phyloP scores from a whole-genome alignment of 2,329 filamentous ascomycete genomes.

The Cladosporium sphaerospermum region DNA sequence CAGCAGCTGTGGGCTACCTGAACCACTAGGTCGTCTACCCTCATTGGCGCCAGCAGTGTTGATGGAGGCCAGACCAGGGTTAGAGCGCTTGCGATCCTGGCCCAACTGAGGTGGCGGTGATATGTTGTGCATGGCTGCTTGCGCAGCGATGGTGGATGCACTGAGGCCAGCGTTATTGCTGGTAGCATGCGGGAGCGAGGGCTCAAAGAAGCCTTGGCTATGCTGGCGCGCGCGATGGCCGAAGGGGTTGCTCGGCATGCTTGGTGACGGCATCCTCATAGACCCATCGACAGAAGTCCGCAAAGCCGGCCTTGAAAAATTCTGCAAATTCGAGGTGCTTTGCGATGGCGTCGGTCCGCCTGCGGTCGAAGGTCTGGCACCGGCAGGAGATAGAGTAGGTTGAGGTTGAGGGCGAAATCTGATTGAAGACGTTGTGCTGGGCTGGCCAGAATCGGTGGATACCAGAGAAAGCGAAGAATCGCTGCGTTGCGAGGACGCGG shows the following conservation, averaged over 20 bases:
- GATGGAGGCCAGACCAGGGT: conserved; percentile 59
- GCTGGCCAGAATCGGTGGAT: conserved; percentile 36
- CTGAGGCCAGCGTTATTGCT: conserved; percentile 36
- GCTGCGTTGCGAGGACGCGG: conserved; percentile 29
- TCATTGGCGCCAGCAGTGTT: conserved; percentile 24
- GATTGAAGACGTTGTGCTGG: conserved; percentile 27
- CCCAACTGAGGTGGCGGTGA: conserved; percentile 22
- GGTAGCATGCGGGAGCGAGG: conserved; percentile 53
- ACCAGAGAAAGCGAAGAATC: conserved; percentile 30
- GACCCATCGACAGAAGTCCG: conserved; percentile 30
- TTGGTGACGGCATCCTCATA: conserved; percentile 23
- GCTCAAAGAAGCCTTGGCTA: conserved; percentile 71
- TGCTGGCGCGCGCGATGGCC: conserved; percentile 60
- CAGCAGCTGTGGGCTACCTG: conserved; percentile 24
- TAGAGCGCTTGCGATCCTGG: conserved; percentile 59
- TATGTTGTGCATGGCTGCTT: conserved; percentile 61
- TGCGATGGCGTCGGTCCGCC: conserved; percentile 27
- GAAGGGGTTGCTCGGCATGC: conserved; percentile 27
- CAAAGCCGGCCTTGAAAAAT: conserved; percentile 26
- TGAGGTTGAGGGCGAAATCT: conserved; percentile 14
- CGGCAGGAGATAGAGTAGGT: conserved; percentile 27
- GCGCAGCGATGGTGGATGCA: conserved; percentile 75
- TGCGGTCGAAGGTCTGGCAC: conserved; percentile 27
- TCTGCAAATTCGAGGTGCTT: conserved; percentile 29
- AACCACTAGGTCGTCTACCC: conserved; percentile 23